phyloP scores from a whole-genome alignment of 2,329 filamentous ascomycete species.

The Fusarium sulawesiense region DNA sequence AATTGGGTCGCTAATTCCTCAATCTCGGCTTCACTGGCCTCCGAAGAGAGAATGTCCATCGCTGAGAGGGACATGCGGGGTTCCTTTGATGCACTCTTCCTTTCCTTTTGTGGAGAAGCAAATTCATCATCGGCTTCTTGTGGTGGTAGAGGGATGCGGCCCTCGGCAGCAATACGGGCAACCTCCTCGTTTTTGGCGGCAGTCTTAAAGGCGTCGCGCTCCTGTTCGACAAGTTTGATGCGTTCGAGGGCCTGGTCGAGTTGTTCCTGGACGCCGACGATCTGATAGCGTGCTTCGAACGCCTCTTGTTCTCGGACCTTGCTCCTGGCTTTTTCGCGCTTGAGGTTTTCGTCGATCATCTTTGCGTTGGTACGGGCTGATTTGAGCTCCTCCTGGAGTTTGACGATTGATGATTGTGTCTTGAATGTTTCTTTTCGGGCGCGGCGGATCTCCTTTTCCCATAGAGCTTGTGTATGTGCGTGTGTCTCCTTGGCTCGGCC shows the following conservation, averaged over 20 bases:
- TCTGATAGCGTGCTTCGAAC: slow-evolving; percentile 73
- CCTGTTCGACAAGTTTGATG: slow-evolving; percentile 75
- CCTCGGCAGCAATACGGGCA: slow-evolving; percentile 77
- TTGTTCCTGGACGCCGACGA: slow-evolving; percentile 74
- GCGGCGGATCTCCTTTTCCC: slow-evolving; percentile 79
- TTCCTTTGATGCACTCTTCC: slow-evolving; percentile 51
- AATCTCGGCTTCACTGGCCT: slow-evolving; percentile 67
- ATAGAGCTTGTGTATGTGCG: slow-evolving; percentile 72
- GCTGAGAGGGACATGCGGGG: slow-evolving; percentile 60
- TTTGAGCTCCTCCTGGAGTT: slow-evolving; percentile 80
- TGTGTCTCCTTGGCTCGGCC: slow-evolving; percentile 76
- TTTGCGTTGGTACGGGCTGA: slow-evolving; percentile 65
- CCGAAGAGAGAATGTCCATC: slow-evolving; percentile 65
- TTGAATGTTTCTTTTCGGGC: slow-evolving; percentile 80
- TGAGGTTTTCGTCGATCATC: slow-evolving; percentile 67
- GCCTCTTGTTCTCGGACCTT: slow-evolving; percentile 74
- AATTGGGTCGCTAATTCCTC: slow-evolving; percentile 65
- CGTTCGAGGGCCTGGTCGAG: slow-evolving; percentile 72
- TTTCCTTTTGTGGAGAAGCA: slow-evolving; percentile 70
- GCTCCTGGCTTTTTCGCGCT: slow-evolving; percentile 72
- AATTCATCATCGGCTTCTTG: slow-evolving; percentile 71
- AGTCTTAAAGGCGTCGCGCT: slow-evolving; percentile 79
- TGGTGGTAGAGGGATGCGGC: slow-evolving; percentile 72
- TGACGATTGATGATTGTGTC: slow-evolving; percentile 74
- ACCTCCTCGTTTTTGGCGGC: slow-evolving; percentile 80